Percentiles rank a stretch among this genome's conserved stretches.
These are phyloP conservation scores for Colletotrichum cordylinicola DNA, from an alignment of 2,329 filamentous ascomycete genomes.

Conservation along the genomic window DNA sequence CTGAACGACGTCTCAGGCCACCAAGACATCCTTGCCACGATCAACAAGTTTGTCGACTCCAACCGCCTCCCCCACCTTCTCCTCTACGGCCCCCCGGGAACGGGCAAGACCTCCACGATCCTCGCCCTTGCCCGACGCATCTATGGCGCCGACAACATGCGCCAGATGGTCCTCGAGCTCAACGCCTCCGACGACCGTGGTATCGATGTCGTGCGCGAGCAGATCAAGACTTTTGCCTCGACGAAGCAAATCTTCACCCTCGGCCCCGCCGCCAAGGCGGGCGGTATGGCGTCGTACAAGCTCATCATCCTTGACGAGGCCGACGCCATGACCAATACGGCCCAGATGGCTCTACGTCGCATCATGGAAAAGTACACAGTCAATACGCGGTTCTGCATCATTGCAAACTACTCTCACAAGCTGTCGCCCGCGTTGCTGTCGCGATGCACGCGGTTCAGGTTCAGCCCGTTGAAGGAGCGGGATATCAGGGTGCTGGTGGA, in stretches of 20 bases:
- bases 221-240: slow-evolving; percentile 99
- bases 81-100: slow-evolving; percentile 94
- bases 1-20: slow-evolving; percentile 94
- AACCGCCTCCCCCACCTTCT: slow-evolving; percentile 95
- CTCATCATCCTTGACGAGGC: slow-evolving; percentile 98
- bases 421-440: slow-evolving; percentile 91
- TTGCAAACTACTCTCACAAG: slow-evolving; percentile 99
- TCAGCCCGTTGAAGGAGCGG: slow-evolving; percentile 87
- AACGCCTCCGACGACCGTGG: slow-evolving; percentile 97
- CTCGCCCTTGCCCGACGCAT: slow-evolving; percentile 91
- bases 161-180: slow-evolving; percentile 97
- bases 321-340: slow-evolving; percentile 99
- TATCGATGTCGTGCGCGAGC: slow-evolving; percentile 96
- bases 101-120: slow-evolving; percentile 96
- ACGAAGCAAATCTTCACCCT: slow-evolving; percentile 94
- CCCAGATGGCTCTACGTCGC: slow-evolving; percentile 93
- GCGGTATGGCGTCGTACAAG: slow-evolving; percentile 78
- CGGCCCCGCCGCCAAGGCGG: slow-evolving; percentile 58
- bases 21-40: slow-evolving; percentile 95
- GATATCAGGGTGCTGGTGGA: slow-evolving; percentile 89
- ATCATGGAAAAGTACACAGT: slow-evolving; percentile 99
- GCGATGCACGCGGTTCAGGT: slow-evolving; percentile 91
- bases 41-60: slow-evolving; percentile 95
- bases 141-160: slow-evolving; percentile 90
- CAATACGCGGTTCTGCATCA: slow-evolving; percentile 97